phyloP scores from a whole-genome alignment of 805 yeast genomes.

The Candida sakaeoensis region DNA sequence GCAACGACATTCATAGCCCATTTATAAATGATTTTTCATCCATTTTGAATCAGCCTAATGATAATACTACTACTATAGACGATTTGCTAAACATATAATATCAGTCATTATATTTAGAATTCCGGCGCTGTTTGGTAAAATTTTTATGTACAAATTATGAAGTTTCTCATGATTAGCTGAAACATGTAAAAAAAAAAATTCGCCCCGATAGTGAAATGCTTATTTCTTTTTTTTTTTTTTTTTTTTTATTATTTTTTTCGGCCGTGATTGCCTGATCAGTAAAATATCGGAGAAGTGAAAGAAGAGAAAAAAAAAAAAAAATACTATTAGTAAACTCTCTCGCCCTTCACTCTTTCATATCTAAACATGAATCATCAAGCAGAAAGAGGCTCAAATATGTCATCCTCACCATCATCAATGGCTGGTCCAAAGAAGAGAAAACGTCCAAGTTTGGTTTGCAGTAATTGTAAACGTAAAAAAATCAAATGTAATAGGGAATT shows the following conservation, averaged over 20 bases:
- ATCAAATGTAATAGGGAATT: slow-evolving; percentile 32
- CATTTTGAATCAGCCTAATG: background rate
- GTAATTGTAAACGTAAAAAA: slow-evolving; percentile 29
- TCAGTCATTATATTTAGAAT: background rate
- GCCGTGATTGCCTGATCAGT: background rate
- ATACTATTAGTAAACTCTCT: background rate
- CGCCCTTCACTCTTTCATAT: background rate
- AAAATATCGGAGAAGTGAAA: background rate
- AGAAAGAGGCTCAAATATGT: background rate
- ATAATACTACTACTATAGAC: background rate
- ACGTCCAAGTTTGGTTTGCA: slow-evolving; percentile 34
- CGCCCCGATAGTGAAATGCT: too few relatives aligned
- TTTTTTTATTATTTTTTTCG: too few relatives aligned
- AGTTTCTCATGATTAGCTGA: too few relatives aligned
- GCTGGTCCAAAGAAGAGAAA: slow-evolving; percentile 18
- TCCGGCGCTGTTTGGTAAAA: too few relatives aligned
- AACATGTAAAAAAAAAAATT: too few relatives aligned
- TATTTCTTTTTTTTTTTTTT: too few relatives aligned
- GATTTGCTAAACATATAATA: background rate
- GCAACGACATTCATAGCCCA: background rate
- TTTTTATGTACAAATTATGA: too few relatives aligned
- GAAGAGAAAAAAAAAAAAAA: background rate
- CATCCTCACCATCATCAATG: background rate
- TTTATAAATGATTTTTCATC: background rate
- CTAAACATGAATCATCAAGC: background rate